phyloP scores from a whole-genome alignment of 169 alveolate genomes.

The Plasmodium knowlesi region DNA sequence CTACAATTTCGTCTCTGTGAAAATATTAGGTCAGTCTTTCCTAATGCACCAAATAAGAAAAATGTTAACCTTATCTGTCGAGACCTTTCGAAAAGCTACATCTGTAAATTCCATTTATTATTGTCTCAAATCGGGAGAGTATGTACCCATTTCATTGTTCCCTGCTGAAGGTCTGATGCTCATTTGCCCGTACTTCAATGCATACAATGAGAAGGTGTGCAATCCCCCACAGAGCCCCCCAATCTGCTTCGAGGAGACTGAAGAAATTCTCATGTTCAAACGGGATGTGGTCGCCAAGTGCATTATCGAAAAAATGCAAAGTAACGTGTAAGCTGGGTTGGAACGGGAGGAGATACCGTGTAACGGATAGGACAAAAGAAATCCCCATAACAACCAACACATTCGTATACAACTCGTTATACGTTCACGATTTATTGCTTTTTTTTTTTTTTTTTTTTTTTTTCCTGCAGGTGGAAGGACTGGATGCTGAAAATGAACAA shows the following conservation, averaged over 20 bases:
- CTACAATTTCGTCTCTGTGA: constrained; percentile 76
- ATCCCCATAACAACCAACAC: background rate
- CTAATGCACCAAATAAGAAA: constrained; percentile 88
- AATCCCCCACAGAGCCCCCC: constrained; percentile 30
- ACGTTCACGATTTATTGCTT: background rate
- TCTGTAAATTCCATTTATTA: constrained; percentile 81
- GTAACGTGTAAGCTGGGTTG: constrained; percentile 30
- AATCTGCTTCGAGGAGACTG: constrained; percentile 36
- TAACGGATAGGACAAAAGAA: background rate
- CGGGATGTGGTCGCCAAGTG: constrained; percentile 30
- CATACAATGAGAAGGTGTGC: constrained; percentile 51
- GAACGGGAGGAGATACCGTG: background rate
- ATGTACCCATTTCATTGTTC: constrained; percentile 75
- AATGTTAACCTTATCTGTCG: constrained; percentile 85
- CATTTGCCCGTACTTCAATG: constrained; percentile 52
- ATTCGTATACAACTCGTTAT: background rate
- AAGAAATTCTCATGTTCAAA: constrained; percentile 14
- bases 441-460: no score
- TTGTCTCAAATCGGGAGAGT: constrained; percentile 67
- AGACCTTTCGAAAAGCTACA: constrained; percentile 85
- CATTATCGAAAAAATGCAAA: constrained; percentile 1
- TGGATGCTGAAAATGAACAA: constrained; percentile 44
- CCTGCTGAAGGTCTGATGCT: constrained; percentile 85
- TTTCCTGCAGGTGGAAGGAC: constrained; percentile 43
- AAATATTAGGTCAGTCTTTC: constrained; percentile 87